A percentile compares a stretch with the other conserved stretches of the same genome.
Conservation (phyloP, 495 filamentous ascomycete genomes). For the Hypoxylon fuscum region DNA sequence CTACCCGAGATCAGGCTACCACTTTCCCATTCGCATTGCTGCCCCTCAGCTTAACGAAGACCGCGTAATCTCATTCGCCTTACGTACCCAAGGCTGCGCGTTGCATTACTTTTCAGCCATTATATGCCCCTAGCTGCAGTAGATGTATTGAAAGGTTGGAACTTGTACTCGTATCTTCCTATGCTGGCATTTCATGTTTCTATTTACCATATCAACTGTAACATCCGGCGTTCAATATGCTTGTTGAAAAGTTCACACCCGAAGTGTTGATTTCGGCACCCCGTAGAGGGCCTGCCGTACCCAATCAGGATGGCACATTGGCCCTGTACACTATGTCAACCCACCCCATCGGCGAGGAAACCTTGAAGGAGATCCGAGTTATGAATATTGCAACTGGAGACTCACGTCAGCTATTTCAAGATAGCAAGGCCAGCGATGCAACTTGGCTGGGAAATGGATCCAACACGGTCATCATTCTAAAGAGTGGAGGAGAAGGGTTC, state of each 20-base stretch:
- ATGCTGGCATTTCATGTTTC: neutral
- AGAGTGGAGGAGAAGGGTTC: slow-evolving; percentile 27
- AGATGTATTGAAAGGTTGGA: neutral
- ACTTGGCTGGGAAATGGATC: slow-evolving; percentile 37
- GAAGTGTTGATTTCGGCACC: slow-evolving; percentile 34
- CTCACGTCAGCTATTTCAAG: slow-evolving; percentile 21
- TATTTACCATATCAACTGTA: neutral
- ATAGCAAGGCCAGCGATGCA: slow-evolving; percentile 32
- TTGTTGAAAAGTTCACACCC: slow-evolving; percentile 34
- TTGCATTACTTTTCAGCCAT: neutral
- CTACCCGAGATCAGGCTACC: neutral
- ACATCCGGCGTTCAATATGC: slow-evolving; percentile 9
- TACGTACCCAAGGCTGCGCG: neutral
- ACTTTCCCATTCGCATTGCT: neutral
- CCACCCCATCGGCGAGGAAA: slow-evolving; percentile 27
- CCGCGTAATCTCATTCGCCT: slow-evolving; percentile 8
- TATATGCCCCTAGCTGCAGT: neutral
- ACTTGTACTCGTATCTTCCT: neutral
- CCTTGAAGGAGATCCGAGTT: slow-evolving; percentile 29
- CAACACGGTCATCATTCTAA: slow-evolving; percentile 30
- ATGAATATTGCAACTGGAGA: slow-evolving; percentile 34
- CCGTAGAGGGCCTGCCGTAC: slow-evolving; percentile 21
- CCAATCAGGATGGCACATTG: slow-evolving; percentile 41
- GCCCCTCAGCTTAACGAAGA: neutral
- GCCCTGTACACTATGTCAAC: slow-evolving; percentile 40